phyloP scores from a whole-genome alignment of 2,329 filamentous ascomycete genomes.

The Teratosphaeria nubilosa region DNA sequence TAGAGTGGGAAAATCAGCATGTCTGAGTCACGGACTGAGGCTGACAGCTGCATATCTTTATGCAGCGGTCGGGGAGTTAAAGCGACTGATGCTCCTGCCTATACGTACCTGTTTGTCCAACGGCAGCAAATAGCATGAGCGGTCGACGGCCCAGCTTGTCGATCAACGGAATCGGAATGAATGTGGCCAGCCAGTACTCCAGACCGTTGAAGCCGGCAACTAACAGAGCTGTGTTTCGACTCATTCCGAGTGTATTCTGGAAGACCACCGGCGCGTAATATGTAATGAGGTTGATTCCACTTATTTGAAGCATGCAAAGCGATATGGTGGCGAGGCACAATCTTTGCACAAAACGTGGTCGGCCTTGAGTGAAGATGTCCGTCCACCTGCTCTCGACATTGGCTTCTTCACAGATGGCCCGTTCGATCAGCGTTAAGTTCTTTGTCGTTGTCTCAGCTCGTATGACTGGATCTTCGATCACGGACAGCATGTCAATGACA shows the following conservation, averaged over 20 bases:
- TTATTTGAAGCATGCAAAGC: slow-evolving; percentile 38
- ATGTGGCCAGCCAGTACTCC: slow-evolving; percentile 30
- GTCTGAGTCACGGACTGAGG: too few relatives aligned
- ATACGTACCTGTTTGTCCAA: too few relatives aligned
- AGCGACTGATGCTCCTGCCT: too few relatives aligned
- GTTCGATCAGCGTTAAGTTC: slow-evolving; percentile 32
- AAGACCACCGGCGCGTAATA: slow-evolving; percentile 33
- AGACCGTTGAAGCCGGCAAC: slow-evolving; percentile 41
- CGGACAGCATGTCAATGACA: slow-evolving; percentile 13
- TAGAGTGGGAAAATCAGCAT: too few relatives aligned
- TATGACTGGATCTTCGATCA: slow-evolving; percentile 15
- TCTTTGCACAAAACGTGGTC: too few relatives aligned
- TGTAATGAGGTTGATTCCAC: slow-evolving; percentile 24
- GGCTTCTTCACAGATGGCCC: slow-evolving; percentile 33
- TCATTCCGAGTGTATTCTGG: slow-evolving; percentile 41
- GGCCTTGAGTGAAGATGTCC: too few relatives aligned
- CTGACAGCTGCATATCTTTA: too few relatives aligned
- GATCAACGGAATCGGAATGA: slow-evolving; percentile 34
- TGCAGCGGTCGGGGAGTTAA: too few relatives aligned
- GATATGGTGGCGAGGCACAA: too few relatives aligned
- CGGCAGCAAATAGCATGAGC: slow-evolving; percentile 27
- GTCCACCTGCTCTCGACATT: too few relatives aligned
- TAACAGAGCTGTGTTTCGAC: slow-evolving; percentile 31
- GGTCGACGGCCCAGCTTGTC: slow-evolving; percentile 47
- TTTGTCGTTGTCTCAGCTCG: too few relatives aligned